Percentiles rank a stretch among this genome's conserved stretches.
Evolutionary conservation across 306 rosid genomes (phyloP).

Genomic region (Vigna reflexopilosa): DNA sequence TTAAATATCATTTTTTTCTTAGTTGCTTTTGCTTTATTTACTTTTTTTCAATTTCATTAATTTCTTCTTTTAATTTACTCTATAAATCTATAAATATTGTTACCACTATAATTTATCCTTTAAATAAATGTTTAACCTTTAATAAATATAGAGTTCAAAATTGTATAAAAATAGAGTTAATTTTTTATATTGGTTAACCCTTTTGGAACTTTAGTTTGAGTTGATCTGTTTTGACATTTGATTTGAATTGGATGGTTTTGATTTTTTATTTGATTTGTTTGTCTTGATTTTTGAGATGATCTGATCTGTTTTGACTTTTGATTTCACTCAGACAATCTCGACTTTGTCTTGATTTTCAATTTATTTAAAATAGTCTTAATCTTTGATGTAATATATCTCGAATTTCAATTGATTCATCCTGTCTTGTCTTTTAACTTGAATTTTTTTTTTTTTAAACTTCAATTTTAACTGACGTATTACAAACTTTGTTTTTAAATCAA

Average conservation of each 20-base stretch:
- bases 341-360: too few species aligned
- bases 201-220: fast-evolving
- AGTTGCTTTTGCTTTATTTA: not conserved
- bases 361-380: fast-evolving
- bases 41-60: not conserved
- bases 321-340: fast-evolving
- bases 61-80: not conserved
- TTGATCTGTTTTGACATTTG: too few species aligned
- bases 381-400: too few species aligned
- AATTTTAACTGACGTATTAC: fast-evolving
- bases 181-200: too few species aligned
- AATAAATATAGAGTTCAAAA: too few species aligned
- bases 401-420: too few species aligned
- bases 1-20: not conserved
- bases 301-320: too few species aligned
- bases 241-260: too few species aligned
- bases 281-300: too few species aligned
- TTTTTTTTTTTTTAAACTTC: too few species aligned
- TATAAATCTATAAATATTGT: not conserved
- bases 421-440: fast-evolving
- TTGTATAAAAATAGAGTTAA: too few species aligned
- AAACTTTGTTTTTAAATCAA: too few species aligned
- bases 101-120: not conserved
- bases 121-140: not conserved
- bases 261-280: fast-evolving